Evolutionary conservation across 441 rosid species (phyloP).

Genomic region (Hypseocharis bilobata): DNA sequence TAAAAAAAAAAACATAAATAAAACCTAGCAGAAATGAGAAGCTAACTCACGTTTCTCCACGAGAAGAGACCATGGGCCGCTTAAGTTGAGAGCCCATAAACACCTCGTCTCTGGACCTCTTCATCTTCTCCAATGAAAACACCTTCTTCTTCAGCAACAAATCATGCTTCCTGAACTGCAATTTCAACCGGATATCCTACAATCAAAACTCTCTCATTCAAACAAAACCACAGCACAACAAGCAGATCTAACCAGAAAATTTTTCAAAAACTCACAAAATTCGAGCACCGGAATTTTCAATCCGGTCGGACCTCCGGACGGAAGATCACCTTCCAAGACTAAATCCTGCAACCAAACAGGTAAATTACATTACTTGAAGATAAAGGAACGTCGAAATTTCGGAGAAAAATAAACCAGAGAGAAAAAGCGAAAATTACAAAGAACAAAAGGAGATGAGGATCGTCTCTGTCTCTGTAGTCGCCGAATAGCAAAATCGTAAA

Average conservation of each 20-base stretch:
- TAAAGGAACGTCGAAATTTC: conserved; percentile 26
- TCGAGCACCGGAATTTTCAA: conserved; percentile 12
- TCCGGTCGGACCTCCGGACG: conserved; percentile 21
- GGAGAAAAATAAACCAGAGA: neutral
- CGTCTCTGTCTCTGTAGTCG: conserved; percentile 12
- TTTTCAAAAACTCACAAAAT: conserved; percentile 10
- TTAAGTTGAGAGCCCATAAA: conserved; percentile 44
- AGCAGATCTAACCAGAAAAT: conserved; percentile 42
- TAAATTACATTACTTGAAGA: conserved; percentile 38
- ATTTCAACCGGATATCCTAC: conserved; percentile 23
- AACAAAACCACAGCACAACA: conserved; percentile 16
- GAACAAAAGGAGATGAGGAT: conserved; percentile 16
- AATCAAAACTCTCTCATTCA: conserved; percentile 19
- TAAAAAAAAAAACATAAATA: conserved; percentile 1
- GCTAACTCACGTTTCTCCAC: conserved; percentile 61
- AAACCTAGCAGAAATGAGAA: conserved; percentile 6
- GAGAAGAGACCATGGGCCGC: conserved; percentile 52
- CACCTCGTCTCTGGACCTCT: conserved; percentile 70
- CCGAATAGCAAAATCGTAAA: conserved; percentile 22
- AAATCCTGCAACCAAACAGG: conserved; percentile 22
- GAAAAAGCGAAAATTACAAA: conserved; percentile 25
- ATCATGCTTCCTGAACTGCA: conserved; percentile 35
- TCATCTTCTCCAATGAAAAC: conserved; percentile 36
- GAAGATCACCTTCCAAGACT: conserved; percentile 19
- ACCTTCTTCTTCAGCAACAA: conserved; percentile 27